Percentiles rank a stretch among this genome's conserved stretches.
Conservation (phyloP, 306 rosid genomes). For the Begonia peltatifolia region DNA sequence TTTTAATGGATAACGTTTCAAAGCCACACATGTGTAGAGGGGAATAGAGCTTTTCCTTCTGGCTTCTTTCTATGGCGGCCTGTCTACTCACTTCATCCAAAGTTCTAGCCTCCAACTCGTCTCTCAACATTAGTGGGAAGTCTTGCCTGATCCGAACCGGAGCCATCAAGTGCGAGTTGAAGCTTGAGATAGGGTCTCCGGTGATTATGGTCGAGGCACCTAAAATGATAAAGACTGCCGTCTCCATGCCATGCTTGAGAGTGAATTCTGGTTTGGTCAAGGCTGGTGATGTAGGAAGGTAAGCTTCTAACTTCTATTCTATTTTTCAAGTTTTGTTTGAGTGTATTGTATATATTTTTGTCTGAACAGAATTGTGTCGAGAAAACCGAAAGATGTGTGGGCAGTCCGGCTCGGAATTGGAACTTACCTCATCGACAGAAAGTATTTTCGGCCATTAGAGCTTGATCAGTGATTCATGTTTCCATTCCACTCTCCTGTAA, state of each 20-base stretch:
- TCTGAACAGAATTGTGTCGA: constrained; percentile 56
- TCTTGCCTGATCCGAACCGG: constrained; percentile 8
- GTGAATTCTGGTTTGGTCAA: constrained; percentile 59
- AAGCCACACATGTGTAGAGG: too few relatives aligned
- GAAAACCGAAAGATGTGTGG: constrained; percentile 87
- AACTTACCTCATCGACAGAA: constrained; percentile 72
- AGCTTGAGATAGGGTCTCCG: constrained; percentile 68
- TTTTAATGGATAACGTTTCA: too few relatives aligned
- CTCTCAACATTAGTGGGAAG: too few relatives aligned
- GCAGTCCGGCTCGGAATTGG: constrained; percentile 63
- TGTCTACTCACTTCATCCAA: constrained; percentile 9
- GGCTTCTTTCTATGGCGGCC: constrained; percentile 14
- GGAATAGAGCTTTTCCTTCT: too few relatives aligned
- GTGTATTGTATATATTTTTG: not conserved
- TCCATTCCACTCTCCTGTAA: too few relatives aligned
- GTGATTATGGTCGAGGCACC: constrained; percentile 66
- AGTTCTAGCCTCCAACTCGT: constrained; percentile 6
- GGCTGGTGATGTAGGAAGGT: constrained; percentile 89
- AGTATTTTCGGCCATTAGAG: constrained; percentile 68
- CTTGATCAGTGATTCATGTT: constrained; percentile 21
- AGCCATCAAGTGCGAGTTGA: constrained; percentile 35
- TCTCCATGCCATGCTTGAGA: constrained; percentile 59
- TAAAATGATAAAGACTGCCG: constrained; percentile 54
- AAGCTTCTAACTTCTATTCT: not conserved
- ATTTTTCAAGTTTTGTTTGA: not conserved